Evolutionary conservation across 2,329 filamentous ascomycete species (phyloP).

Genomic region (Neofusicoccum parvum): DNA sequence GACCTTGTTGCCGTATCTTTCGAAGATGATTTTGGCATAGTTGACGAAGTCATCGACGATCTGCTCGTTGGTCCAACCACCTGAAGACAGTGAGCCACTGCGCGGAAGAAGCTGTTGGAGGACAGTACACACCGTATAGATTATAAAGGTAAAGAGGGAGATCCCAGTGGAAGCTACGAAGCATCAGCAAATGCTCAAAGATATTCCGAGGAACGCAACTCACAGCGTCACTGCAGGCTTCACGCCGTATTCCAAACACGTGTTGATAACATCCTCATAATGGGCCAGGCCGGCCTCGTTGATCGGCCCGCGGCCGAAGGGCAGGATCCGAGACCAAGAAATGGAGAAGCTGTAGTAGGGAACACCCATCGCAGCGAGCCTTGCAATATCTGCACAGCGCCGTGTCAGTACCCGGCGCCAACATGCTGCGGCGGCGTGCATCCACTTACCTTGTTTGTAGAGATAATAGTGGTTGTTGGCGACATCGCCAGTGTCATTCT

Average conservation of each 20-base stretch:
- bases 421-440: background rate
- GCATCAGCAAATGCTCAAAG: background rate
- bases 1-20: slow-evolving; percentile 42
- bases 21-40: slow-evolving; percentile 44
- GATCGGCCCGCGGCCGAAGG: slow-evolving; percentile 48
- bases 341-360: slow-evolving; percentile 47
- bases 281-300: slow-evolving; percentile 51
- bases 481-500: slow-evolving; percentile 49
- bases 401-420: background rate
- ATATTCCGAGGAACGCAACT: background rate
- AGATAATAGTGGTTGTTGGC: slow-evolving; percentile 54
- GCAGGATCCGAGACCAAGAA: slow-evolving; percentile 53
- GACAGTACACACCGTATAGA: slow-evolving; percentile 32
- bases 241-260: slow-evolving; percentile 46
- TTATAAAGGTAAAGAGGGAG: slow-evolving; percentile 39
- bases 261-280: slow-evolving; percentile 53
- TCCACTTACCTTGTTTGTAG: slow-evolving; percentile 45
- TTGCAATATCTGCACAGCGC: slow-evolving; percentile 37
- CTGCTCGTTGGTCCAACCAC: slow-evolving; percentile 38
- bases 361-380: slow-evolving; percentile 38
- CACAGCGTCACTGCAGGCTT: slow-evolving; percentile 48
- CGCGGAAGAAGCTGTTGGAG: fast-evolving
- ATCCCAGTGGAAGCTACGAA: slow-evolving; percentile 5
- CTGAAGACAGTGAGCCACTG: background rate
- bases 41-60: slow-evolving; percentile 42